phyloP scores from a whole-genome alignment of 1,284 basidiomycete genomes.

The Singerocomus inundabilis region DNA sequence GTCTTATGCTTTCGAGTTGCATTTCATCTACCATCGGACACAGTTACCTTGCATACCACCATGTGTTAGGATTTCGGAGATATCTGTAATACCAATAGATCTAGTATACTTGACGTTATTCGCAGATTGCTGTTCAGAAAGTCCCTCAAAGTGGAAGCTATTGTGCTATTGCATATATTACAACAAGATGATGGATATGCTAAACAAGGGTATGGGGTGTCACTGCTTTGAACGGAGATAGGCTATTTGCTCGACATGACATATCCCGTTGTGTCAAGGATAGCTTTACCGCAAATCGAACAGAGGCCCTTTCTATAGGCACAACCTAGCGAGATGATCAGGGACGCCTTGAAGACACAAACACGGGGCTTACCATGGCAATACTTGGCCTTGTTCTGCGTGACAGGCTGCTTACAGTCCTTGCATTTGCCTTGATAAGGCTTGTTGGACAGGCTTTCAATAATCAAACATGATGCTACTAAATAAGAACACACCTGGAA shows the following conservation, averaged over 20 bases:
- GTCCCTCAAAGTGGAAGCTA: neutral
- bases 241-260: constrained; percentile 76
- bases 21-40: constrained; percentile 11
- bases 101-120: neutral
- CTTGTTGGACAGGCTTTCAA: constrained; percentile 36
- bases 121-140: neutral
- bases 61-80: constrained; percentile 3
- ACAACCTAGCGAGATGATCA: constrained; percentile 53
- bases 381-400: constrained; percentile 82
- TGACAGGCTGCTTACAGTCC: constrained; percentile 76
- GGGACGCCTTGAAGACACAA: constrained; percentile 1
- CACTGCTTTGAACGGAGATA: neutral
- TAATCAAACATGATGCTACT: constrained; percentile 3
- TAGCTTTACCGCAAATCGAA: constrained; percentile 79
- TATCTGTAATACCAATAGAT: neutral
- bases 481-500: constrained; percentile 54
- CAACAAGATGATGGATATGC: constrained; percentile 5
- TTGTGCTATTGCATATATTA: constrained; percentile 9
- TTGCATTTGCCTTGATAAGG: constrained; percentile 82
- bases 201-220: constrained; percentile 28
- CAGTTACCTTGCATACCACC: constrained; percentile 10
- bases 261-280: constrained; percentile 78
- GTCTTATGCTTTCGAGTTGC: constrained; percentile 1
- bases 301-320: constrained; percentile 83
- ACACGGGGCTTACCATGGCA: constrained; percentile 63